Percentiles rank a stretch among this genome's conserved stretches.
phyloP scores from a whole-genome alignment of 495 filamentous ascomycete species.

The Tuber magnatum region DNA sequence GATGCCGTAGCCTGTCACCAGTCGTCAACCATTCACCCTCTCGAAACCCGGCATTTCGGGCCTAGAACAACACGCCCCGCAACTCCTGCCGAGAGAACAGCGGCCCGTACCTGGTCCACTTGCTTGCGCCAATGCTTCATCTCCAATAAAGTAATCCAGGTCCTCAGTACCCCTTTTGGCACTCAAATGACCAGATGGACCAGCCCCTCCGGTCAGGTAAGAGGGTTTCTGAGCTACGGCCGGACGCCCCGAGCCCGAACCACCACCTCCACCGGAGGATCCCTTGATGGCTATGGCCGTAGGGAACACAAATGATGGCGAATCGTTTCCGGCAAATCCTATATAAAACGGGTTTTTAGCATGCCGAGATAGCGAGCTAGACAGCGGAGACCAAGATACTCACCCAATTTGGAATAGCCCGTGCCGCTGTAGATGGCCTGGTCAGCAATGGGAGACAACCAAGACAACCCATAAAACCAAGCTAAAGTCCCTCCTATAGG shows the following conservation, averaged over 20 bases:
- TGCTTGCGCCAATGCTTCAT: slow-evolving; percentile 80
- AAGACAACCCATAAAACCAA: slow-evolving; percentile 17
- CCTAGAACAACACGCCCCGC: not conserved
- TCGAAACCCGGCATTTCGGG: not conserved
- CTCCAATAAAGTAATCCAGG: slow-evolving; percentile 97
- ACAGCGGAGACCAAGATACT: slow-evolving; percentile 31
- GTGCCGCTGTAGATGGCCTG: slow-evolving; percentile 64
- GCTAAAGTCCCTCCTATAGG: not conserved
- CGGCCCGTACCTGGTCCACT: slow-evolving; percentile 63
- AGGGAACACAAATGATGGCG: slow-evolving; percentile 97
- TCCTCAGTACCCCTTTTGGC: slow-evolving; percentile 95
- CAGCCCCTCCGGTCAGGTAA: slow-evolving; percentile 86
- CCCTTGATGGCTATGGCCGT: slow-evolving; percentile 97
- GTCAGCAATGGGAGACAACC: slow-evolving; percentile 6
- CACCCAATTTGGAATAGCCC: slow-evolving; percentile 96
- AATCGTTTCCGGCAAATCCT: slow-evolving; percentile 99
- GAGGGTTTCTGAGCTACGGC: slow-evolving; percentile 89
- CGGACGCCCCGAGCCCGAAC: slow-evolving; percentile 76
- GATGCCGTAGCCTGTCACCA: slow-evolving; percentile 68
- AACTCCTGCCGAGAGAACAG: not conserved
- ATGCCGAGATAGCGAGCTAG: slow-evolving; percentile 31
- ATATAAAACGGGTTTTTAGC: slow-evolving; percentile 43
- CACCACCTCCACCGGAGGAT: slow-evolving; percentile 54
- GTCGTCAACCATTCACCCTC: not conserved
- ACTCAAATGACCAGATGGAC: slow-evolving; percentile 70